Base-by-base conservation (phyloP, 2,329 filamentous ascomycete genomes). In the Cadophora luteo-olivacea region DNA sequence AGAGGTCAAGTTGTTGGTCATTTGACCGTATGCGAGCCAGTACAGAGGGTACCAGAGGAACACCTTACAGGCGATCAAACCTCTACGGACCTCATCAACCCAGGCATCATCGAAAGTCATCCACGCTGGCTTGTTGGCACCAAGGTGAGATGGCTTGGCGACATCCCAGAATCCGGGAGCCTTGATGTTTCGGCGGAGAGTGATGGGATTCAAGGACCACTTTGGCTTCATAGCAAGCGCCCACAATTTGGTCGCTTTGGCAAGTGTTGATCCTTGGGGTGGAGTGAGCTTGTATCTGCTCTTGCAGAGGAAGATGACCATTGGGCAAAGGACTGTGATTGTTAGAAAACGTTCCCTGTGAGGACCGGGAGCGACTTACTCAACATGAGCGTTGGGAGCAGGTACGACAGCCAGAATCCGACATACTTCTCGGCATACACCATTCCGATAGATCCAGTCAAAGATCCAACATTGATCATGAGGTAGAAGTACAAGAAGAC, bases 81-180 rank as follows among this genome's bases (percentile, higher is more conserved):
- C 82, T 76, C 89, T 87, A 62, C 82, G 81, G 12, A 89, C 85
- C 73, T 92, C 89, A 73, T 88, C 87, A 62, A 93, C 89, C 91
- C 91, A 94, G 61, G 87, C 88, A 73, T 95, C 92, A 70, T 94
- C 92, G 73, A 93, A 93, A 0, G 89, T 91, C 89, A 94, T 93
- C 91, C 91, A 94, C 0, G 65, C 61, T 0, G 91, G 91, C 82
- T 85, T 72, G 91, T 88, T 54, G 88, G 81, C 1, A 25, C 62
- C 62, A 16, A 64, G 62, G 32, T 32, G 32, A 60, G 84, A 85
- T 7, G 89, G 89, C 80, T 85, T 86, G 36, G 86, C 85, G 22
- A 81, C 80, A 29, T 89, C 81, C 88, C 88, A 91, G 76, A 90
- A 85, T 19, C 82, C 80, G 33, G 82, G 81, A 60, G 81, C 80